A percentile compares a stretch with the other conserved stretches of the same genome.
Conservation (phyloP, 345 rosid genomes). For the Erodium maritimum region DNA sequence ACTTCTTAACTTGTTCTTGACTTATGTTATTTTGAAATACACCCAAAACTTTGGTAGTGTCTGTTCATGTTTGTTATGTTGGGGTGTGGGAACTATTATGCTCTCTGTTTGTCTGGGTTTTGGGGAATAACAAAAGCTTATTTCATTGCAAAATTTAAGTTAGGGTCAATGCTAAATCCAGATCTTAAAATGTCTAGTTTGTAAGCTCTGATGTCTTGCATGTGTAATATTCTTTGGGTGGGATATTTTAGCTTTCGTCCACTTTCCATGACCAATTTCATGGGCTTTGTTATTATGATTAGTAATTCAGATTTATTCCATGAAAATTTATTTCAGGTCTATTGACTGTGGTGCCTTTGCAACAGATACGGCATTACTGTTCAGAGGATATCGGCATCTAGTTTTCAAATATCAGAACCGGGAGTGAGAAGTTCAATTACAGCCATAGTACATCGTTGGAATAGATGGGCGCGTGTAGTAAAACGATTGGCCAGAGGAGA, state of each 20-base stretch:
- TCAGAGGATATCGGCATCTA: conserved; percentile 32
- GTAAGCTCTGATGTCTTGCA: neutral
- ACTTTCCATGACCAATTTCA: conserved; percentile 3
- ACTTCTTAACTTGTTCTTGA: neutral
- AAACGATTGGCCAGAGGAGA: conserved; percentile 46
- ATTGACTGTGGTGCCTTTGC: conserved; percentile 14
- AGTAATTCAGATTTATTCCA: conserved; percentile 3
- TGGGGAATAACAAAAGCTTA: neutral
- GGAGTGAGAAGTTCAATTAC: conserved; percentile 31
- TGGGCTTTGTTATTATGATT: neutral
- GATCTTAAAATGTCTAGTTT: neutral
- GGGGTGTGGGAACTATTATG: neutral
- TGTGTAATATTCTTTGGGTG: neutral
- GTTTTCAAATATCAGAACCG: conserved; percentile 45
- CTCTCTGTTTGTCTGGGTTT: neutral
- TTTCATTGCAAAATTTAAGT: neutral
- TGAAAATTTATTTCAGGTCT: conserved; percentile 1
- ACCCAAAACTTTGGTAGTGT: neutral
- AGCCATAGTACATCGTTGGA: conserved; percentile 42
- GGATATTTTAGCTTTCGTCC: neutral
- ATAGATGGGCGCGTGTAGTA: conserved; percentile 23
- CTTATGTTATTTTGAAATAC: neutral
- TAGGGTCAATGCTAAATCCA: neutral
- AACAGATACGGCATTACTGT: conserved; percentile 47
- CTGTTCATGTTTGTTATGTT: neutral